Conservation (phyloP, 73 alveolate genomes). For the Paramecium sexaurelia region DNA sequence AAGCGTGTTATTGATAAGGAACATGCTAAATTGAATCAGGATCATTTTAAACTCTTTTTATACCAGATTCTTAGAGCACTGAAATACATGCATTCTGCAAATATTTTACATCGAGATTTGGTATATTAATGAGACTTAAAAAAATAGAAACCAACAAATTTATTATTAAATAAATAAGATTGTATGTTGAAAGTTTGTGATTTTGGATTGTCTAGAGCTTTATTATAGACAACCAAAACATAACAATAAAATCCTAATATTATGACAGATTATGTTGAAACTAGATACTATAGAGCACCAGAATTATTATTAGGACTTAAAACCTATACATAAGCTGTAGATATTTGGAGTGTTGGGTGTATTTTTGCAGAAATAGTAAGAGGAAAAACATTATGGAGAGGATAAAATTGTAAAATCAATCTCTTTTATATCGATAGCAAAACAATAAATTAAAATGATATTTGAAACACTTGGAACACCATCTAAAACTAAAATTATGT, state of each 20-base stretch:
- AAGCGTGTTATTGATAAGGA: slow-evolving; percentile 56
- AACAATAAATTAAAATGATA: slow-evolving; percentile 50
- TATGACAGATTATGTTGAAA: slow-evolving; percentile 63
- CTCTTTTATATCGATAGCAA: neutral
- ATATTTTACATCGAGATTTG: slow-evolving; percentile 63
- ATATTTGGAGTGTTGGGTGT: slow-evolving; percentile 68
- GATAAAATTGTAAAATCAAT: slow-evolving; percentile 6
- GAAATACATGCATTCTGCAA: slow-evolving; percentile 70
- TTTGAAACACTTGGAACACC: slow-evolving; percentile 65
- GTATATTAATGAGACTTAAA: slow-evolving; percentile 16
- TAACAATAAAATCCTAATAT: slow-evolving; percentile 59
- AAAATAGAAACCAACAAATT: slow-evolving; percentile 66
- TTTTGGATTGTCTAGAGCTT: slow-evolving; percentile 67
- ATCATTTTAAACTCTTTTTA: slow-evolving; percentile 59
- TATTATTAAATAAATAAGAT: slow-evolving; percentile 51
- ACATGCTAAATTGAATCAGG: slow-evolving; percentile 57
- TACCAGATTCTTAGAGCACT: slow-evolving; percentile 67
- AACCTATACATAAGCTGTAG: slow-evolving; percentile 64
- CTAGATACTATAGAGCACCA: slow-evolving; percentile 69
- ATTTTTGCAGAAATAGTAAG: slow-evolving; percentile 65
- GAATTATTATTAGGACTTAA: slow-evolving; percentile 58
- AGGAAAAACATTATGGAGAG: slow-evolving; percentile 59
- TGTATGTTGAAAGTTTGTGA: slow-evolving; percentile 65
- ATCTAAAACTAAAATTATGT: slow-evolving; percentile 1
- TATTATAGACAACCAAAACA: slow-evolving; percentile 11